A percentile compares a stretch with the other conserved stretches of the same genome.
Evolutionary conservation across 495 filamentous ascomycete genomes (phyloP).

Genomic region (Xylaria grammica): DNA sequence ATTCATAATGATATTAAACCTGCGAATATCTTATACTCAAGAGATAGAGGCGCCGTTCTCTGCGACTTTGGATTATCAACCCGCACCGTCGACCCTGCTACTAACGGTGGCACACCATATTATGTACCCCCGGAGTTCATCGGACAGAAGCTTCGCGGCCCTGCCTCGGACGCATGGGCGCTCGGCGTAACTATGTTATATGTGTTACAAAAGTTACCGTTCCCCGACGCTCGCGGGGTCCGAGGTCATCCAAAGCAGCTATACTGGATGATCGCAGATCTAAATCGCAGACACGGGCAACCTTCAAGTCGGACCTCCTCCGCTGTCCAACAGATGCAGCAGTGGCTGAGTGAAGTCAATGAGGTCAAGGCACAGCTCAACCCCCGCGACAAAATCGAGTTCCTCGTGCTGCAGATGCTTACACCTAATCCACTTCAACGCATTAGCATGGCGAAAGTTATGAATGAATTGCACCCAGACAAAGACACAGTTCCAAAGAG

Average conservation of each 20-base stretch:
- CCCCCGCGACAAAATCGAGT: slow-evolving; percentile 45
- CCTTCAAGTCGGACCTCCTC: slow-evolving; percentile 29
- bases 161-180: slow-evolving; percentile 55
- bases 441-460: slow-evolving; percentile 47
- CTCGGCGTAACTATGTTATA: slow-evolving; percentile 58
- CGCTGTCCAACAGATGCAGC: slow-evolving; percentile 50
- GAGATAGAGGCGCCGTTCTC: slow-evolving; percentile 54
- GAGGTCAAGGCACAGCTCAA: slow-evolving; percentile 43
- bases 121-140: slow-evolving; percentile 59
- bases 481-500: slow-evolving; percentile 13
- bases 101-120: slow-evolving; percentile 55
- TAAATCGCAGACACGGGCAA: slow-evolving; percentile 34
- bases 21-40: slow-evolving; percentile 58
- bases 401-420: slow-evolving; percentile 51
- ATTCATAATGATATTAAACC: slow-evolving; percentile 60
- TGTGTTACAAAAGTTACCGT: slow-evolving; percentile 50
- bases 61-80: slow-evolving; percentile 56
- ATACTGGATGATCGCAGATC: slow-evolving; percentile 54
- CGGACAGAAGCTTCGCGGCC: slow-evolving; percentile 49
- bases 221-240: slow-evolving; percentile 50
- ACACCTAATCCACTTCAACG: slow-evolving; percentile 48
- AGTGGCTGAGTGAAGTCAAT: slow-evolving; percentile 52
- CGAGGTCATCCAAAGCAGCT: slow-evolving; percentile 48
- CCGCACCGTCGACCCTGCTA: slow-evolving; percentile 40
- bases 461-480: slow-evolving; percentile 42